phyloP scores from a whole-genome alignment of 2,329 filamentous ascomycete genomes.

The Amauroascus niger region DNA sequence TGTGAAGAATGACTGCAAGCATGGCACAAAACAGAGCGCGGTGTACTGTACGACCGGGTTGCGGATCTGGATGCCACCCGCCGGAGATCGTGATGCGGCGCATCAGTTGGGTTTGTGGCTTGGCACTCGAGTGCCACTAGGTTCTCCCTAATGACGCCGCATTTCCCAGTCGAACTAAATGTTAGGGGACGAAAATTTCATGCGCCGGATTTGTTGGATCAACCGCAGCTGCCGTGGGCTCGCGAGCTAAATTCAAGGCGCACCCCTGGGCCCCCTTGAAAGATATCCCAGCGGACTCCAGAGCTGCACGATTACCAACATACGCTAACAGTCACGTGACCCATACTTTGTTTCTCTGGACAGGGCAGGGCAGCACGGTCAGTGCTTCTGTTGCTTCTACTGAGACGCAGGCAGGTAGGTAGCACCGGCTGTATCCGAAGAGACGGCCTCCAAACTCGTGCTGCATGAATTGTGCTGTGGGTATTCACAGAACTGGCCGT shows the following conservation, averaged over 20 bases:
- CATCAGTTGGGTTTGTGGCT: constrained; percentile 1
- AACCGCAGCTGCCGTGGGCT: neutral
- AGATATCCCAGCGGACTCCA: neutral
- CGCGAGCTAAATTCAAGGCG: neutral
- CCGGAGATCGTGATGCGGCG: constrained; percentile 4
- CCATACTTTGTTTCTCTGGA: neutral
- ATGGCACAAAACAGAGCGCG: neutral
- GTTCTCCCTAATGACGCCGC: neutral
- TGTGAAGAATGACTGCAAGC: constrained; percentile 1
- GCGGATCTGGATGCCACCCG: neutral
- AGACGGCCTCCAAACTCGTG: neutral
- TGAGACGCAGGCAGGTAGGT: neutral
- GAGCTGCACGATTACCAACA: constrained; percentile 10
- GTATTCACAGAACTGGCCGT: neutral
- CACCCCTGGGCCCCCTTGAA: neutral
- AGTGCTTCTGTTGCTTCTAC: neutral
- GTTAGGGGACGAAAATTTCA: constrained; percentile 1
- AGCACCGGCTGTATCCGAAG: neutral
- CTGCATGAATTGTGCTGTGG: neutral
- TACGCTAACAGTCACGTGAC: constrained; percentile 7
- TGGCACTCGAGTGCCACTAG: neutral
- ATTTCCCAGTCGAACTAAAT: neutral
- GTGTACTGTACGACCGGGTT: neutral
- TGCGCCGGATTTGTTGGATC: constrained; percentile 1
- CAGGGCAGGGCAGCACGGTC: neutral